Conservation (phyloP, 768 basidiomycete genomes). For the Lactifluus subvellereus region DNA sequence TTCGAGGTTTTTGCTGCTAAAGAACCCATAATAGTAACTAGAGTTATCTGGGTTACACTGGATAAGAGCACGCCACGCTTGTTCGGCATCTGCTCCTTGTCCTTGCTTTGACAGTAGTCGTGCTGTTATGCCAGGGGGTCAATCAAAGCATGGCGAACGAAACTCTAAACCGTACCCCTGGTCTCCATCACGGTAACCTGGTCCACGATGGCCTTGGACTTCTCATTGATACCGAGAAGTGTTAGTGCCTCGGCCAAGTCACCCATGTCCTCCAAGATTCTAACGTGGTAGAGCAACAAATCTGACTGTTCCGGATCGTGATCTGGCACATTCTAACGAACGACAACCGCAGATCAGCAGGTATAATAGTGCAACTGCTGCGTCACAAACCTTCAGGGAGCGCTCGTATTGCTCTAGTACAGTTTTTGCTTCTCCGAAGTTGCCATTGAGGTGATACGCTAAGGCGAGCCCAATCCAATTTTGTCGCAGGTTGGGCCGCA, state of each 20-base stretch:
- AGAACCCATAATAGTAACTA: slow-evolving; percentile 72
- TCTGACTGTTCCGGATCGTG: slow-evolving; percentile 84
- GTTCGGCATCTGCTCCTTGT: slow-evolving; percentile 61
- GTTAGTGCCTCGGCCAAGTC: slow-evolving; percentile 54
- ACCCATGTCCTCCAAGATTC: slow-evolving; percentile 66
- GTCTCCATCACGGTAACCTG: slow-evolving; percentile 60
- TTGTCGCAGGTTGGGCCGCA: slow-evolving; percentile 76
- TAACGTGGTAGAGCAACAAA: slow-evolving; percentile 69
- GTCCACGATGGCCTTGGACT: slow-evolving; percentile 64
- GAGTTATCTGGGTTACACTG: slow-evolving; percentile 81
- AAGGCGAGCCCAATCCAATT: slow-evolving; percentile 90
- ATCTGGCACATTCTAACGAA: slow-evolving; percentile 58
- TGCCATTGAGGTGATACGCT: slow-evolving; percentile 80
- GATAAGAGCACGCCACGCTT: slow-evolving; percentile 75
- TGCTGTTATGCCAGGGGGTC: slow-evolving; percentile 40
- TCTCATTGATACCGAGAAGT: slow-evolving; percentile 58
- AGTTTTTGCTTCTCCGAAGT: slow-evolving; percentile 60
- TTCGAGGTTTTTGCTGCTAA: slow-evolving; percentile 58
- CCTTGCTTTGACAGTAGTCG: slow-evolving; percentile 67
- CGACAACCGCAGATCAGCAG: slow-evolving; percentile 16
- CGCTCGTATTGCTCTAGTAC: slow-evolving; percentile 67
- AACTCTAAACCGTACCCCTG: slow-evolving; percentile 42
- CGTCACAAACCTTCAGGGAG: slow-evolving; percentile 59
- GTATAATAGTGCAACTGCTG: background rate
- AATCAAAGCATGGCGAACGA: background rate